Conservation (phyloP, 257 asterid genomes). For the Anisodus acutangulus region DNA sequence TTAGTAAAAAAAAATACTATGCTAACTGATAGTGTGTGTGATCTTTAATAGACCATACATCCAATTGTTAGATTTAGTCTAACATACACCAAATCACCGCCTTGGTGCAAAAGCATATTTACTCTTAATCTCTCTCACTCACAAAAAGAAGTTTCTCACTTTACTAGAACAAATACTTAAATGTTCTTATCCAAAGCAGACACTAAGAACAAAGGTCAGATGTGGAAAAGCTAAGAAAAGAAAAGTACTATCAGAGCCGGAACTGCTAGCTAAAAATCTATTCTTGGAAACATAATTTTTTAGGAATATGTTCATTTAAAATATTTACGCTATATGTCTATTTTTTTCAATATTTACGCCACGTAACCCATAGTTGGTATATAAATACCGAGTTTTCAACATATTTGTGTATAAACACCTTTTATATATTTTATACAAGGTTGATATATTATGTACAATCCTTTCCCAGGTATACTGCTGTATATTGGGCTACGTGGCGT, state of each 20-base stretch:
- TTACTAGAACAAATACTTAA: not conserved
- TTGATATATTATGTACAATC: too few relatives aligned
- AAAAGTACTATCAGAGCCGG: too few relatives aligned
- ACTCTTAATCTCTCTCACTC: not conserved
- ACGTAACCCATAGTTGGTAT: too few relatives aligned
- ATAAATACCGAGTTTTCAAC: too few relatives aligned
- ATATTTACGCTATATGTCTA: too few relatives aligned
- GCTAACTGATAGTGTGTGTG: not conserved
- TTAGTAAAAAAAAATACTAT: not conserved
- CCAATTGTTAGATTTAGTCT: not conserved
- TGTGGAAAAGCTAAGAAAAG: not conserved
- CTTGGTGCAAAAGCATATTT: not conserved
- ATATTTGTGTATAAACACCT: too few relatives aligned
- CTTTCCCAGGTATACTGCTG: too few relatives aligned
- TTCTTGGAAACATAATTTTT: too few relatives aligned
- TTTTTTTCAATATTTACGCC: too few relatives aligned
- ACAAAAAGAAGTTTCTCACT: not conserved
- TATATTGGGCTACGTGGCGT: too few relatives aligned
- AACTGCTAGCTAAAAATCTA: not conserved
- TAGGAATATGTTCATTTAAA: too few relatives aligned
- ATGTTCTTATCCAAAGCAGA: not conserved
- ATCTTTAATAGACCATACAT: not conserved
- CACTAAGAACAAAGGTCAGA: not conserved
- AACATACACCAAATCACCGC: not conserved
- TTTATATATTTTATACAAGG: too few relatives aligned